Evolutionary conservation across 176 grass and related monocot genomes (phyloP).

Genomic region (Phragmites australis): DNA sequence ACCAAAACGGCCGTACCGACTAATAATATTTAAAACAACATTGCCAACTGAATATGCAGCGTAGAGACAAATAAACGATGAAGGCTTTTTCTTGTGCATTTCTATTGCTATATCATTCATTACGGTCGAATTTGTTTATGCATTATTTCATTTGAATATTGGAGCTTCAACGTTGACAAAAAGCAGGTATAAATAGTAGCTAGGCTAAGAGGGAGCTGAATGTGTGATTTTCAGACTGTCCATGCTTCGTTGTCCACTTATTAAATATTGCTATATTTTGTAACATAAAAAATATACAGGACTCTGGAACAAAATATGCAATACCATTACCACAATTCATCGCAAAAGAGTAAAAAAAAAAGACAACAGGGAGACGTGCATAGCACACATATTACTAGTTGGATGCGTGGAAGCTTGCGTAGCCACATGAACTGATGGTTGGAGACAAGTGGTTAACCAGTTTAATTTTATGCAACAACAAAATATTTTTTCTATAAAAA

Average conservation of each 20-base stretch:
- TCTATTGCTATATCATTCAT: neutral
- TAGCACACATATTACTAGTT: conserved; percentile 11
- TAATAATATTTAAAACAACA: neutral
- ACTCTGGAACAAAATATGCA: neutral
- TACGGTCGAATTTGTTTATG: neutral
- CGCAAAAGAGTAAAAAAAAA: neutral
- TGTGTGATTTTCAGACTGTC: neutral
- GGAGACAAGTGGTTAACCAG: neutral
- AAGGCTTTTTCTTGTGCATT: neutral
- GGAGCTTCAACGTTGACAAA: conserved; percentile 14
- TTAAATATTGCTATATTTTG: neutral
- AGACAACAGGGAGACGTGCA: neutral
- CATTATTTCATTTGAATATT: neutral
- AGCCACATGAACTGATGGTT: neutral
- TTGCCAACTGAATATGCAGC: neutral
- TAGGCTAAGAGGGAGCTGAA: neutral
- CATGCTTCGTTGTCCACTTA: neutral
- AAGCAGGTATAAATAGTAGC: neutral
- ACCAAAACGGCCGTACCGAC: conserved; percentile 20
- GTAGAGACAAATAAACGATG: neutral
- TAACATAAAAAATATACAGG: neutral
- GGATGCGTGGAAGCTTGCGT: neutral
- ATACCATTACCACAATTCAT: neutral
- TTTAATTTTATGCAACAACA: neutral
- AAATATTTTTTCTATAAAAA: neutral